phyloP scores from a whole-genome alignment of 345 rosid genomes.

The Acer yangbiense region DNA sequence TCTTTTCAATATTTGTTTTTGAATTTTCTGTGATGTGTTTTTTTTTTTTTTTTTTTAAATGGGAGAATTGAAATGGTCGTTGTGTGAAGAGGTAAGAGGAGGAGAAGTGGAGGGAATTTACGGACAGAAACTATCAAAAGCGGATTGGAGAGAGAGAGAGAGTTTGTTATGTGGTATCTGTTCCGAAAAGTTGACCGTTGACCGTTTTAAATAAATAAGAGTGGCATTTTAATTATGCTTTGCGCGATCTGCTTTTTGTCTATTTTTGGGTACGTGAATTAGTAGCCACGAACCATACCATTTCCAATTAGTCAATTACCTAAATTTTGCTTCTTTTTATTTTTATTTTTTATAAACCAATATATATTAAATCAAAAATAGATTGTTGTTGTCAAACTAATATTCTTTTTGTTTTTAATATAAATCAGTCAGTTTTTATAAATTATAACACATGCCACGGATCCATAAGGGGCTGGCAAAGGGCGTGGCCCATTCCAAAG shows the following conservation, averaged over 20 bases:
- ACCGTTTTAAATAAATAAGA: background rate
- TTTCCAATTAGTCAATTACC: too few species aligned
- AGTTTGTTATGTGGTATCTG: background rate
- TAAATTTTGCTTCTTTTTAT: too few species aligned
- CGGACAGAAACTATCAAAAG: constrained; percentile 12
- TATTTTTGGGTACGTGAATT: background rate
- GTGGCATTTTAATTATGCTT: background rate
- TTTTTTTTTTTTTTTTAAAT: background rate
- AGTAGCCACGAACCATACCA: background rate
- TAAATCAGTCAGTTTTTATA: too few species aligned
- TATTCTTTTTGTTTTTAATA: too few species aligned
- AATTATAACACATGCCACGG: too few species aligned
- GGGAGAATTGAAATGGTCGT: constrained; percentile 28
- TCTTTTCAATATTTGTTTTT: background rate
- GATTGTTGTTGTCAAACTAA: too few species aligned
- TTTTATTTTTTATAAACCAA: too few species aligned
- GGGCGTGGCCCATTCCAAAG: too few species aligned
- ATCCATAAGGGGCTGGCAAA: too few species aligned
- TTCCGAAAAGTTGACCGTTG: constrained; percentile 25
- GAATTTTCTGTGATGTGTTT: background rate
- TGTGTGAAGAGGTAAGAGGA: background rate
- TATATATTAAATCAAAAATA: too few species aligned
- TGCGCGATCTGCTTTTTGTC: background rate
- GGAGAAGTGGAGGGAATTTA: constrained; percentile 11
- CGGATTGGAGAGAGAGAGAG: constrained; percentile 9